Conservation (phyloP, 495 filamentous ascomycete genomes). For the Podospora australis region DNA sequence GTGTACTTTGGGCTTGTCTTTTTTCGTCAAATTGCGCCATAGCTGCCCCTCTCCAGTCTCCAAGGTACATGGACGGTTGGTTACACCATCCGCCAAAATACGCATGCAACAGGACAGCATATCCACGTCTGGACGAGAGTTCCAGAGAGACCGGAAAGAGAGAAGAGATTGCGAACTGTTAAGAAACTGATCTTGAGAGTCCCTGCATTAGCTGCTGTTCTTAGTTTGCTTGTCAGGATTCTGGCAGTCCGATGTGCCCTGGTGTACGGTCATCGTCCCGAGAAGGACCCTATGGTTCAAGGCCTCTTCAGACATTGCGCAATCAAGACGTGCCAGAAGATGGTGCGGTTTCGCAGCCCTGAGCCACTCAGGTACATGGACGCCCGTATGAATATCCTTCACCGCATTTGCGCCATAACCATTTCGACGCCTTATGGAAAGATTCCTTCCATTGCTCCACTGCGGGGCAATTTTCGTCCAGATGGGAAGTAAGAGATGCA, state of each 20-base stretch:
- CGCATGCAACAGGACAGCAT: not conserved
- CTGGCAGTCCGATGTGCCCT: not conserved
- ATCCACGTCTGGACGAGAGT: not conserved
- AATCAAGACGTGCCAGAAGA: too few relatives aligned
- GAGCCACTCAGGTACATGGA: too few relatives aligned
- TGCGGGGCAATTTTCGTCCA: slow-evolving; percentile 17
- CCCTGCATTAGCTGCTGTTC: not conserved
- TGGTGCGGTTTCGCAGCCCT: too few relatives aligned
- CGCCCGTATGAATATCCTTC: too few relatives aligned
- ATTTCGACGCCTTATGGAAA: too few relatives aligned
- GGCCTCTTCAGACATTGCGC: not conserved
- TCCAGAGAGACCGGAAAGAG: too few relatives aligned
- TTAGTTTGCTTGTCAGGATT: not conserved
- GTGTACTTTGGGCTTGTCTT: slow-evolving; percentile 15
- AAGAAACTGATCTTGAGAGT: not conserved
- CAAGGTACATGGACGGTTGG: slow-evolving; percentile 5
- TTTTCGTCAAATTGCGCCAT: slow-evolving; percentile 28
- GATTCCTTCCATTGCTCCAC: too few relatives aligned
- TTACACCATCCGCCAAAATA: too few relatives aligned
- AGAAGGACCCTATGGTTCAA: not conserved
- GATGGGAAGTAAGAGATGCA: too few relatives aligned
- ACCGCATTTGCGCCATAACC: too few relatives aligned
- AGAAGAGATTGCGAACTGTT: too few relatives aligned
- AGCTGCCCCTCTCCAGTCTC: slow-evolving; percentile 19
- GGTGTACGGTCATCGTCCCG: not conserved